Conservation (phyloP, 2,329 filamentous ascomycete species). For the Keithomyces neogunnii region DNA sequence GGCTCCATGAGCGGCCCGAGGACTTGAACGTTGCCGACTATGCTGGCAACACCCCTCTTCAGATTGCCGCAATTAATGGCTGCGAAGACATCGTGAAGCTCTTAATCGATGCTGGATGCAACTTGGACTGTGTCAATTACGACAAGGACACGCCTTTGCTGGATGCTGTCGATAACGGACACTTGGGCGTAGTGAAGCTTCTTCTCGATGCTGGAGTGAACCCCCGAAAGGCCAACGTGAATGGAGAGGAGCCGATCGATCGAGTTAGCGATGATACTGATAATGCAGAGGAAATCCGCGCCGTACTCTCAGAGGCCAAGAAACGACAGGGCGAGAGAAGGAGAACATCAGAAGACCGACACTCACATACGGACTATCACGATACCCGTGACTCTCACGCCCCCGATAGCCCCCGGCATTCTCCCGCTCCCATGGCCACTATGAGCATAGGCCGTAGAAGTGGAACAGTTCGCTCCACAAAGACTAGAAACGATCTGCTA, state of each 20-base stretch:
- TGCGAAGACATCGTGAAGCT: conserved; percentile 81
- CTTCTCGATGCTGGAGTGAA: conserved; percentile 83
- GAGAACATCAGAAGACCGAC: conserved; percentile 50
- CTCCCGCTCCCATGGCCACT: conserved; percentile 34
- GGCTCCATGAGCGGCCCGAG: conserved; percentile 70
- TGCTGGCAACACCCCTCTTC: conserved; percentile 90
- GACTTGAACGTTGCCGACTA: conserved; percentile 88
- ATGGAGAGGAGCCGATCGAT: conserved; percentile 85
- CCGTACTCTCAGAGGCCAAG: conserved; percentile 52
- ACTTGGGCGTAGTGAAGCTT: conserved; percentile 78
- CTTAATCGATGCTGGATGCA: conserved; percentile 75
- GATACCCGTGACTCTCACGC: conserved; percentile 45
- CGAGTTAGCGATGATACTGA: conserved; percentile 68
- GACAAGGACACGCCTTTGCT: conserved; percentile 90
- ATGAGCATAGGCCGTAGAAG: conserved; percentile 36
- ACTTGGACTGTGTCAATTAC: conserved; percentile 69
- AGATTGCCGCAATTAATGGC: conserved; percentile 85
- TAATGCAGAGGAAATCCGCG: conserved; percentile 71
- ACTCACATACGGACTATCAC: conserved; percentile 34
- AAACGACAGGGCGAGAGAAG: conserved; percentile 46
- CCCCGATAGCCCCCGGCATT: conserved; percentile 50
- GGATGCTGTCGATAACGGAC: conserved; percentile 93
- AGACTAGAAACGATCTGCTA: conserved; percentile 55
- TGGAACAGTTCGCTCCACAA: conserved; percentile 50
- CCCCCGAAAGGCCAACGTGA: conserved; percentile 82